Evolutionary conservation across 345 rosid species (phyloP), one percentile per base, ranked within the genome.

Genomic region (Linum trigynum): DNA sequence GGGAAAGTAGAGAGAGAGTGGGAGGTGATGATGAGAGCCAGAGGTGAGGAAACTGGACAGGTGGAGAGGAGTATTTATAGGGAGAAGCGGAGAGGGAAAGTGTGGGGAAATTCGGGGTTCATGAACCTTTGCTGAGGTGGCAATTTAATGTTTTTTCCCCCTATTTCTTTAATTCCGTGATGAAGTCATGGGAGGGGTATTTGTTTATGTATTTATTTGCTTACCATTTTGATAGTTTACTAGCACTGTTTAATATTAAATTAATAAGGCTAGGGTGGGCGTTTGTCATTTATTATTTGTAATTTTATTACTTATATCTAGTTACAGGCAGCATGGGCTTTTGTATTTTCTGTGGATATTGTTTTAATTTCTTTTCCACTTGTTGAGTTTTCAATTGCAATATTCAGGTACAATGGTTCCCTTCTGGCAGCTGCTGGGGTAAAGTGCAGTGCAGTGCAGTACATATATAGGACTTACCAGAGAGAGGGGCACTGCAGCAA

Each of bases 41-140:
- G n/a, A 61, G 63, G 66, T 14, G 40, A 51, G 42, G 35, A 37
- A 57, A 37, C 12, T 2, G 2, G 35, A 40, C 69, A 16, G 45
- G 17, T 40, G 48, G 53, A 53, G 7, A 37, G 65, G 42, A 38
- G 40, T 77, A 72, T 86, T 57, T 88, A 91, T 84, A 84, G 78
- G 50, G 23, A 43, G 67, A 5, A 55, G 56, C 10, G 61, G 8
- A 0, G 11, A 40, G 39, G 17, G 15, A 48, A 48, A 7, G 53
- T 4, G 3, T 23, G 12, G 3, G 11, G 14, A 48, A 9, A 9
- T 4, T 48, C 38, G 55, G n/a, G 87, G 76, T 86, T 66, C 92
- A 84, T 83, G 89, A 67, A 87, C 77, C 65, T 80, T 3, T 16
- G 79, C 38, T 65, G 71, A 12, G 41, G 65, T 69, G 73, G 79